Conservation (phyloP, 2,329 filamentous ascomycete species). For the Fusarium drepaniforme region DNA sequence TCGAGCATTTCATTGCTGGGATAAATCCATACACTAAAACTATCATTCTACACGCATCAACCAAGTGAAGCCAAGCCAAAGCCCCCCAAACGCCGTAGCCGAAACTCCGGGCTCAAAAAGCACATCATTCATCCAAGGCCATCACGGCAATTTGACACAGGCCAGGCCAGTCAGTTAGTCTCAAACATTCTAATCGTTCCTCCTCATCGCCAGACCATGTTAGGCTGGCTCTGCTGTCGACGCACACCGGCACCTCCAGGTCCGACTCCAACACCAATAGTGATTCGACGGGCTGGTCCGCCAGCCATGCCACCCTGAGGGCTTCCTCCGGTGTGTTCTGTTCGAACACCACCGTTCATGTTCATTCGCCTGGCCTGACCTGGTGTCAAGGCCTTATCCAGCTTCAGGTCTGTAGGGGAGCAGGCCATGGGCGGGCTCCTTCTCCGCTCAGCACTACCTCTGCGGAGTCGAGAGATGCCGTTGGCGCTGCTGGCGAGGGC, state of each 20-base stretch:
- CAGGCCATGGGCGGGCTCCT: conserved; percentile 66
- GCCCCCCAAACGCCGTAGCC: conserved; percentile 33
- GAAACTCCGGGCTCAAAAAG: conserved; percentile 42
- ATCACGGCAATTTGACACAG: conserved; percentile 29
- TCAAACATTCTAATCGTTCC: neutral
- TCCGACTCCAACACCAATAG: conserved; percentile 50
- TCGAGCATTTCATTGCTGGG: conserved; percentile 1
- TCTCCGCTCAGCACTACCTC: conserved; percentile 63
- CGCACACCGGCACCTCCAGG: conserved; percentile 41
- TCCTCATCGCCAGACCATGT: conserved; percentile 47
- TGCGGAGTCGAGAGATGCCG: conserved; percentile 67
- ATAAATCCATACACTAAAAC: conserved; percentile 30
- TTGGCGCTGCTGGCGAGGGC: conserved; percentile 63
- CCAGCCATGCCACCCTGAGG: conserved; percentile 39
- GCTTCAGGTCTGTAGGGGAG: conserved; percentile 58
- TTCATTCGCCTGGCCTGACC: conserved; percentile 71
- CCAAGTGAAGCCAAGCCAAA: neutral
- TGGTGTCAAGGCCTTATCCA: conserved; percentile 59
- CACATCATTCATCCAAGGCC: conserved; percentile 40
- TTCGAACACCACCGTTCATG: conserved; percentile 57
- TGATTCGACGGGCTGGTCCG: conserved; percentile 51
- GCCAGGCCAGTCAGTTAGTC: neutral
- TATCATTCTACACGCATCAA: conserved; percentile 34
- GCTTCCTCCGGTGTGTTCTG: conserved; percentile 44
- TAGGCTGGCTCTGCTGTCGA: conserved; percentile 48